Base-by-base conservation (phyloP, 1,284 basidiomycete genomes). In the Termitomyces sp. region DNA sequence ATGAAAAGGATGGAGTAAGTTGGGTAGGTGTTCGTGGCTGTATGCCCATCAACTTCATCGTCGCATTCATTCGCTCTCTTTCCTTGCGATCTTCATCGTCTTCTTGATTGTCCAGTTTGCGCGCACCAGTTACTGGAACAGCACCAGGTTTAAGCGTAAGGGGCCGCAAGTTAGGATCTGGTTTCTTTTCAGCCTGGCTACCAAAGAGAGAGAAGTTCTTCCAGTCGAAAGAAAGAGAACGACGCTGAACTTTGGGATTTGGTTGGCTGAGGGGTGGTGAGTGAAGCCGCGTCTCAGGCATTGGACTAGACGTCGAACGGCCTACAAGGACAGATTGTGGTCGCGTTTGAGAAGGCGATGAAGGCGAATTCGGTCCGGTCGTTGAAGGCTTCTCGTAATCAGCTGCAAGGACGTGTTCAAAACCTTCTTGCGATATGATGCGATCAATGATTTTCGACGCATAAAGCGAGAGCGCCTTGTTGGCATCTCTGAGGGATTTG, bases 391-490 rank as follows among this genome's bases (percentile, higher is more conserved):
- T 81, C 49, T 87, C 88, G 64, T 93, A 94, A 67, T 97, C 93
- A 45, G 82, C 83, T 19, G 93, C 88, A 26, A 97, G 81, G 50
- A 97, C 87, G 62, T 94, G 90, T 68, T 97, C 94, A 70, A 93
- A 96, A 28, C 93, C 94, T 69, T 95, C 93, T 65, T 92, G 85
- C 3, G 91, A 82, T 57, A 96, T 93, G 67, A 97, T 96, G 50
- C 93, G 84, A 73, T 97, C 93, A 62, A 97, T 88, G 63, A 97
- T 97, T 77, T 97, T 97, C 50, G 91, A 93, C 16, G 94, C 93
- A 66, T 97, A 97, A 19, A 97, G 73, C 14, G 91, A 91, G 10
- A 97, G 75, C 0, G 93, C 93, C 68, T 95, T 95, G 77, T 97
- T 97, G 43, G 92, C 91, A 67, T 97, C 95, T 66, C 89, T 91